Evolutionary conservation across 306 rosid genomes (phyloP), one percentile per base, ranked within the genome.

Genomic region (Quercus agrifolia): DNA sequence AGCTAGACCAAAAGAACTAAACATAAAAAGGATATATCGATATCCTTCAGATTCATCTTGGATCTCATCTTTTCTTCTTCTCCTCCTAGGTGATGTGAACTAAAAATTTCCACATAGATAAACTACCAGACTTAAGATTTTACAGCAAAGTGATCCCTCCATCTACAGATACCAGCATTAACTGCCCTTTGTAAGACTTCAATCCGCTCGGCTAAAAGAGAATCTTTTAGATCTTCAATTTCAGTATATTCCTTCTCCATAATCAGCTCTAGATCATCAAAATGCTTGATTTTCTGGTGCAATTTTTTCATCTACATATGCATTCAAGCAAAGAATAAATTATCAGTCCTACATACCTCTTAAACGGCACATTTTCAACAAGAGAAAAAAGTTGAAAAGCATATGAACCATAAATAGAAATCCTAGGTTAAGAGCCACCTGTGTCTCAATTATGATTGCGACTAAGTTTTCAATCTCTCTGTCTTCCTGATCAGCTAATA

Each of bases 401-500:
- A 68, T 68, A 38, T 68, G 25, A 6, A 56, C 35, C 8, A 68
- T 57, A 54, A 73, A 67, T 38, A 56, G 30, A 63, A 27, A 51
- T 15, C 27, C 5, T 86, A 73, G 80, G 73, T 15, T 30, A 52
- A 5, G 21, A 74, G 19, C 28, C 71, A 95, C 99, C 99, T 95
- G 97, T 59, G 96, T 87, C 73, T 86, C 94, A 70, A 92, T 90
- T 86, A 92, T 88, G 79, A 86, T 89, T 30, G 96, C 93, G 33
- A 91, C 87, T 52, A 93, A 85, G 74, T 85, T 88, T 83, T 93
- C 98, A 49, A 96, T 86, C 88, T 93, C 93, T 86, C 92, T 90
- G 63, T 91, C 98, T 87, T 96, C 99, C 80, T 90, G 97, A 78
- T 91, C 98, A 6, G 96, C 98, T 76, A 95, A 78, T 85, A 95